phyloP scores from a whole-genome alignment of 306 rosid species.

The Canavalia ensiformis region DNA sequence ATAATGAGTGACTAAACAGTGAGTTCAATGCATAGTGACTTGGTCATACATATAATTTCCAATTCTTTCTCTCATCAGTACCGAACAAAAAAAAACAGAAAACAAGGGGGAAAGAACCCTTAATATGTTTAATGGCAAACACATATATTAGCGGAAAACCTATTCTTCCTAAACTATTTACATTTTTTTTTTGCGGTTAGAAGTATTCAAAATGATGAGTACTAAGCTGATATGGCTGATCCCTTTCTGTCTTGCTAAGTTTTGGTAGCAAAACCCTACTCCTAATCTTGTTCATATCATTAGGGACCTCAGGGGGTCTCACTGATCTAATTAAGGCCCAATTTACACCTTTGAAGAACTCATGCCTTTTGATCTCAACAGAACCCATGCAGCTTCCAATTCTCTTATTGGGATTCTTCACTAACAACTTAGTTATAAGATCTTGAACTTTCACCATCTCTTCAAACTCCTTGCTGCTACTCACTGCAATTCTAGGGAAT shows the following conservation, averaged over 20 bases:
- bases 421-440: slow-evolving; percentile 76
- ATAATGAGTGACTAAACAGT: slow-evolving; percentile 49
- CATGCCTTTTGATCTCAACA: slow-evolving; percentile 92
- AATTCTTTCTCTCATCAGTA: slow-evolving; percentile 50
- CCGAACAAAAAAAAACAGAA: slow-evolving; percentile 40
- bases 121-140: slow-evolving; percentile 38
- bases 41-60: slow-evolving; percentile 50
- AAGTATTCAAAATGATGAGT: slow-evolving; percentile 79
- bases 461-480: slow-evolving; percentile 72
- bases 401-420: slow-evolving; percentile 95
- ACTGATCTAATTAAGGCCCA: slow-evolving; percentile 95
- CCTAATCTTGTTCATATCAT: slow-evolving; percentile 60
- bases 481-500: slow-evolving; percentile 74
- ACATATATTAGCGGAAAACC: slow-evolving; percentile 45
- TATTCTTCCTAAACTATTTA: slow-evolving; percentile 49
- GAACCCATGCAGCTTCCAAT: slow-evolving; percentile 87
- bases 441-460: slow-evolving; percentile 88
- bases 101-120: slow-evolving; percentile 38
- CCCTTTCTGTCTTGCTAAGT: slow-evolving; percentile 76
- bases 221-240: slow-evolving; percentile 82
- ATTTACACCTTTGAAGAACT: slow-evolving; percentile 85
- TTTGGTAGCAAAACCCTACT: slow-evolving; percentile 73
- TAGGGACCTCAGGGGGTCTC: slow-evolving; percentile 84
- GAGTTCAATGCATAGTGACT: slow-evolving; percentile 58
- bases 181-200: slow-evolving; percentile 44